Evolutionary conservation across 1,284 basidiomycete species (phyloP).

Genomic region (Marasmius oreades): DNA sequence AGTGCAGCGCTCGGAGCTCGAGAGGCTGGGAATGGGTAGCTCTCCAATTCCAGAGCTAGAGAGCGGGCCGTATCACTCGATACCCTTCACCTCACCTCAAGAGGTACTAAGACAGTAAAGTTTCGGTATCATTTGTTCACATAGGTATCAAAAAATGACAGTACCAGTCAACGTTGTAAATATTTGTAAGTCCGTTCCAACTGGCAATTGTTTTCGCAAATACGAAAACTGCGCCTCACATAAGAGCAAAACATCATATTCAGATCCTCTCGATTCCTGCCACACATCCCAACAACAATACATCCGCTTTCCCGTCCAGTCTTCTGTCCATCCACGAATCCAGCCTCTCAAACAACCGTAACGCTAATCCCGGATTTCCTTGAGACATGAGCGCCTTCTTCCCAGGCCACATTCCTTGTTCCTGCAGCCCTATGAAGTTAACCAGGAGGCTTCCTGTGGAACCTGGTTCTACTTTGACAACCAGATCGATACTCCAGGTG

Average conservation of each 20-base stretch:
- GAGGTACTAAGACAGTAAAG: too few species aligned
- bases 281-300: conserved; percentile 64
- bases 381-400: conserved; percentile 45
- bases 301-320: conserved; percentile 60
- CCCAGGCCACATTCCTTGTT: conserved; percentile 77
- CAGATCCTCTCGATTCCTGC: conserved; percentile 43
- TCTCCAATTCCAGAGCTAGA: too few species aligned
- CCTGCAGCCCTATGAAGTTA: conserved; percentile 70
- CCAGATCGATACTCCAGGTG: conserved; percentile 69
- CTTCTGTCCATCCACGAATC: conserved; percentile 64
- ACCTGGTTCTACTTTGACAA: conserved; percentile 46
- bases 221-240: too few species aligned
- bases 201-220: too few species aligned
- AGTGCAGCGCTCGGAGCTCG: too few species aligned
- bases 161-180: too few species aligned
- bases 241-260: background rate
- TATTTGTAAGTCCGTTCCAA: too few species aligned
- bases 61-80: too few species aligned
- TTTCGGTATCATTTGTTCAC: too few species aligned
- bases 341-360: conserved; percentile 63
- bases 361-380: conserved; percentile 50
- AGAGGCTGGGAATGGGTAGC: too few species aligned
- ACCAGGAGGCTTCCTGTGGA: conserved; percentile 36
- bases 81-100: too few species aligned
- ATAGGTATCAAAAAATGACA: too few species aligned